Evolutionary conservation across 2,329 filamentous ascomycete species (phyloP).

Genomic region (Bertia moriformis): DNA sequence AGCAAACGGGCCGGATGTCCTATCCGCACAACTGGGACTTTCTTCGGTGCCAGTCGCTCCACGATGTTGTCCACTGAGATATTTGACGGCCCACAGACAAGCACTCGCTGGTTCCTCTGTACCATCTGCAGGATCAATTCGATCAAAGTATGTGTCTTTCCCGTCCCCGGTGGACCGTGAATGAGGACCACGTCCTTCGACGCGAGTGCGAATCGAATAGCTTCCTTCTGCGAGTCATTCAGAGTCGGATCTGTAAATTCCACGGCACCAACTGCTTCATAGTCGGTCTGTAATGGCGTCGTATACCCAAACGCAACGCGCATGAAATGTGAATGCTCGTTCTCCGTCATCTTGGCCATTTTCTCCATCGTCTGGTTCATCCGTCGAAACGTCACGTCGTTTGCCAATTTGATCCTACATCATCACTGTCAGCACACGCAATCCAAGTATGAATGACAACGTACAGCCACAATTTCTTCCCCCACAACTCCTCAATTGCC

Average conservation of each 20-base stretch:
- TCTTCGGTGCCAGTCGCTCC: constrained; percentile 70
- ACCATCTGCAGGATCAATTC: constrained; percentile 88
- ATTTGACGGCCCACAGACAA: constrained; percentile 95
- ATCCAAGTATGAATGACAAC: neutral
- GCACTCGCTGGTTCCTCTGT: constrained; percentile 54
- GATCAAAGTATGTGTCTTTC: constrained; percentile 91
- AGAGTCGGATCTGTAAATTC: constrained; percentile 30
- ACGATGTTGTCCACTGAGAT: constrained; percentile 98
- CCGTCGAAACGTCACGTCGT: constrained; percentile 52
- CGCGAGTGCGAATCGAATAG: constrained; percentile 68
- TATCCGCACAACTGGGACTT: constrained; percentile 69
- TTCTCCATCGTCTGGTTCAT: constrained; percentile 51
- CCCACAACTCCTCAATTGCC: constrained; percentile 1
- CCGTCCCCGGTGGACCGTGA: constrained; percentile 88
- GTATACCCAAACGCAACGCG: constrained; percentile 47
- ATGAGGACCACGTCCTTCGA: constrained; percentile 75
- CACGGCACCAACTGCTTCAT: constrained; percentile 23
- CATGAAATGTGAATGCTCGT: constrained; percentile 44
- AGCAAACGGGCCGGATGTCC: constrained; percentile 85
- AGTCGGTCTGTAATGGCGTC: constrained; percentile 30
- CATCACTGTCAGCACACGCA: constrained; percentile 15
- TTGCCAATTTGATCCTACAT: constrained; percentile 54
- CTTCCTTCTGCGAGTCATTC: constrained; percentile 54
- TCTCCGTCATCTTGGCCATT: constrained; percentile 39
- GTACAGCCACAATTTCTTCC: constrained; percentile 1